These are phyloP conservation scores for Filobasidium uniguttulatum DNA, from an alignment of 1,284 basidiomycete genomes.

Conservation along the genomic window DNA sequence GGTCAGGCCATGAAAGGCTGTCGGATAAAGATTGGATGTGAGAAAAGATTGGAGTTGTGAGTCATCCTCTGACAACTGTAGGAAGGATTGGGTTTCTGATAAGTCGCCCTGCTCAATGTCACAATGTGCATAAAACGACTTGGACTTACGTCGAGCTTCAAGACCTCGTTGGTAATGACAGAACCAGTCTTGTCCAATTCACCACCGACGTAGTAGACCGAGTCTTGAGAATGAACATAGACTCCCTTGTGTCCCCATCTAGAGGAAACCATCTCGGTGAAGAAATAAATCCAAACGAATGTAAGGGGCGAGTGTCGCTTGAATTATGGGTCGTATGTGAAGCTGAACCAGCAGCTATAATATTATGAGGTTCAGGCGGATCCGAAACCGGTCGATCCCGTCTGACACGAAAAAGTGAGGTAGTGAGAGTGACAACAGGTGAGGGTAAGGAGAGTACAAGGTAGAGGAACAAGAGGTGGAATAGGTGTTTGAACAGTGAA, in stretches of 20 bases:
- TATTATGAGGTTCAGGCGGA: background rate
- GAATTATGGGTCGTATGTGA: background rate
- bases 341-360: slow-evolving; percentile 1
- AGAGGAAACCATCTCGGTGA: background rate
- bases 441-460: background rate
- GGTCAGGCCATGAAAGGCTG: slow-evolving; percentile 30
- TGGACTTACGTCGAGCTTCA: slow-evolving; percentile 27
- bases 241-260: slow-evolving; percentile 37
- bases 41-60: slow-evolving; percentile 20
- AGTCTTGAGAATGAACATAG: slow-evolving; percentile 26
- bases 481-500: no score
- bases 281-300: background rate
- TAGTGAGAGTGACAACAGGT: background rate
- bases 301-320: background rate
- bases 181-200: slow-evolving; percentile 20
- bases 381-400: background rate
- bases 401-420: background rate
- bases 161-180: slow-evolving; percentile 34
- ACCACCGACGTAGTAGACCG: slow-evolving; percentile 36
- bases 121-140: background rate
- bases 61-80: slow-evolving; percentile 27
- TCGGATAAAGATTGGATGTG: slow-evolving; percentile 23
- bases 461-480: no score
- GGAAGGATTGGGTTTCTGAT: no score
- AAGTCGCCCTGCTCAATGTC: no score